Percentiles rank a stretch among this genome's conserved stretches.
Evolutionary conservation across 1,284 basidiomycete genomes (phyloP).

Genomic region (Entoloma clypeatum): DNA sequence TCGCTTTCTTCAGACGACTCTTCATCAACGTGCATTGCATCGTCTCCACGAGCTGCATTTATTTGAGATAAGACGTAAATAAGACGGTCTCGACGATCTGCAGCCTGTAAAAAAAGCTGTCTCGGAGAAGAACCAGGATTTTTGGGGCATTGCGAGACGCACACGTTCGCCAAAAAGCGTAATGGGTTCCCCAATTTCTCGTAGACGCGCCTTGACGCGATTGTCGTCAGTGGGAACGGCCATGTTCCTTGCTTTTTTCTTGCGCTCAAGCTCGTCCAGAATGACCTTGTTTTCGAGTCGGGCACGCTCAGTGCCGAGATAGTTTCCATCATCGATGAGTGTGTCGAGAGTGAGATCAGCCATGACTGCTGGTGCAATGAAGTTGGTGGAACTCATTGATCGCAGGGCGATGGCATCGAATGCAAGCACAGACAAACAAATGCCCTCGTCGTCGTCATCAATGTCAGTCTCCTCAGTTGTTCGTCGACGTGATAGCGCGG

Average conservation of each 20-base stretch:
- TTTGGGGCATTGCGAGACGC: conserved; percentile 39
- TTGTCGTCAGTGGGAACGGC: conserved; percentile 97
- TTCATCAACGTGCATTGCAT: conserved; percentile 67
- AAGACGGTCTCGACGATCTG: conserved; percentile 89
- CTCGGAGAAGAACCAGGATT: too few species aligned
- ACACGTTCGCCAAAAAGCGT: conserved; percentile 97
- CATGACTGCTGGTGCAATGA: conserved; percentile 38
- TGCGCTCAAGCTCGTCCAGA: conserved; percentile 90
- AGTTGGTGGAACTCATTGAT: background rate
- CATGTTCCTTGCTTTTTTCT: conserved; percentile 89
- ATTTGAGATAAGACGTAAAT: conserved; percentile 91
- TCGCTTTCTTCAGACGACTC: conserved; percentile 67
- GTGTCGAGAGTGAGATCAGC: conserved; percentile 70
- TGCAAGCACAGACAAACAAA: too few species aligned
- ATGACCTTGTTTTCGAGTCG: conserved; percentile 76
- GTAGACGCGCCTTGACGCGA: conserved; percentile 82
- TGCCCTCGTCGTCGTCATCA: too few species aligned
- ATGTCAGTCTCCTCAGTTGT: too few species aligned
- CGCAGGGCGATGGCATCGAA: too few species aligned
- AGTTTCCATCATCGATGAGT: conserved; percentile 72
- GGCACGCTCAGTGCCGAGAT: conserved; percentile 67
- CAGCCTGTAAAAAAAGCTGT: conserved; percentile 63
- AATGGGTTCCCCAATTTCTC: conserved; percentile 94
- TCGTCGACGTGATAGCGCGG: too few species aligned
- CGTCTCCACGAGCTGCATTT: conserved; percentile 72